Evolutionary conservation across 345 rosid genomes (phyloP).

Genomic region (Aethionema arabicum): DNA sequence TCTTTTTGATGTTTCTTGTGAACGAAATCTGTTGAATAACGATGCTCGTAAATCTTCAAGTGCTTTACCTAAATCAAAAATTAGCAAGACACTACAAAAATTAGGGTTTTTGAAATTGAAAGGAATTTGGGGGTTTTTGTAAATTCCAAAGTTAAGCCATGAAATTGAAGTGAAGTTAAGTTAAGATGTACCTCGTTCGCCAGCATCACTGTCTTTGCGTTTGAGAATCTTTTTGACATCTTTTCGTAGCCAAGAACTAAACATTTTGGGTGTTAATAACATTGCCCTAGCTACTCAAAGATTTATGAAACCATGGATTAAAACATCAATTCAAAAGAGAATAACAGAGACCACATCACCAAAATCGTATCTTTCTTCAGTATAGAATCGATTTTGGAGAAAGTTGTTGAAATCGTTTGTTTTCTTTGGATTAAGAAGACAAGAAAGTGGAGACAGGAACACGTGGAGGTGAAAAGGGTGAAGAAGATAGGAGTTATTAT

Average conservation of each 20-base stretch:
- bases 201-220: conserved; percentile 94
- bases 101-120: not conserved
- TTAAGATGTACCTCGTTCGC: conserved; percentile 65
- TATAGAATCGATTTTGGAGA: not conserved
- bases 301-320: not conserved
- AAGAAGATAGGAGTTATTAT: not conserved
- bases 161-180: not conserved
- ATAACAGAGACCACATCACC: conserved; percentile 14
- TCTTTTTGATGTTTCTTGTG: conserved; percentile 59
- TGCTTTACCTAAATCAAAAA: conserved; percentile 52
- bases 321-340: conserved; percentile 8
- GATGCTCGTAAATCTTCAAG: conserved; percentile 73
- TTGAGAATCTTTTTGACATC: conserved; percentile 81
- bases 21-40: conserved; percentile 58
- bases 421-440: conserved; percentile 14
- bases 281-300: conserved; percentile 2
- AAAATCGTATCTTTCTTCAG: not conserved
- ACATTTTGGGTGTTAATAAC: conserved; percentile 39
- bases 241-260: conserved; percentile 45
- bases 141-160: not conserved
- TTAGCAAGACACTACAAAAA: not conserved
- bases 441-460: conserved; percentile 14
- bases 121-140: not conserved
- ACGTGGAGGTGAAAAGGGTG: conserved; percentile 39
- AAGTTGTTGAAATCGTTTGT: not conserved